These are phyloP conservation scores for Crotalaria pallida DNA, from an alignment of 306 rosid species.

Conservation along the genomic window DNA sequence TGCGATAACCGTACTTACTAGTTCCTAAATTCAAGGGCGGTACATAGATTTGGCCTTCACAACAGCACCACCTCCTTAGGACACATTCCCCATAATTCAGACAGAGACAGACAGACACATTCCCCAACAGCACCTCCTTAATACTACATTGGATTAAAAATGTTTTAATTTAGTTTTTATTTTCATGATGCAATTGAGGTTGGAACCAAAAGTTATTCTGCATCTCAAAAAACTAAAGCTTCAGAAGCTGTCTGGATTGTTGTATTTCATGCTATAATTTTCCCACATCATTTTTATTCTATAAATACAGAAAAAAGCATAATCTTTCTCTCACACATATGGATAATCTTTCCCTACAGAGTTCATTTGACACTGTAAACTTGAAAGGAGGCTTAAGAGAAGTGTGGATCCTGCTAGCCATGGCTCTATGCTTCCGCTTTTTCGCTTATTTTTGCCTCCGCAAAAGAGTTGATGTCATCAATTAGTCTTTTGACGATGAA, in stretches of 20 bases:
- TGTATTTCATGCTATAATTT: slow-evolving; percentile 9
- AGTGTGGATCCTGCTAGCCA: slow-evolving; percentile 70
- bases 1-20: too few relatives aligned
- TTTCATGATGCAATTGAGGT: background rate
- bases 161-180: background rate
- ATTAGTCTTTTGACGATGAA: slow-evolving; percentile 19
- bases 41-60: too few relatives aligned
- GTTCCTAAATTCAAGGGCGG: too few relatives aligned
- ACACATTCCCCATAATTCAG: slow-evolving; percentile 84
- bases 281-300: background rate
- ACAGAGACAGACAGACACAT: slow-evolving; percentile 46
- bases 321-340: background rate
- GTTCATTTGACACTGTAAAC: slow-evolving; percentile 70
- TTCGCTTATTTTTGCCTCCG: slow-evolving; percentile 72
- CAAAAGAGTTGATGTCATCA: slow-evolving; percentile 41
- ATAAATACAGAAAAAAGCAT: background rate
- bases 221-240: background rate
- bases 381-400: slow-evolving; percentile 70
- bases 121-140: too few relatives aligned
- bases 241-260: background rate
- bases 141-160: background rate
- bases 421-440: slow-evolving; percentile 61
- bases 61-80: too few relatives aligned
- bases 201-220: background rate
- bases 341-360: slow-evolving; percentile 54